phyloP scores from a whole-genome alignment of 2,329 filamentous ascomycete genomes.

The Fusarium verticillioides region DNA sequence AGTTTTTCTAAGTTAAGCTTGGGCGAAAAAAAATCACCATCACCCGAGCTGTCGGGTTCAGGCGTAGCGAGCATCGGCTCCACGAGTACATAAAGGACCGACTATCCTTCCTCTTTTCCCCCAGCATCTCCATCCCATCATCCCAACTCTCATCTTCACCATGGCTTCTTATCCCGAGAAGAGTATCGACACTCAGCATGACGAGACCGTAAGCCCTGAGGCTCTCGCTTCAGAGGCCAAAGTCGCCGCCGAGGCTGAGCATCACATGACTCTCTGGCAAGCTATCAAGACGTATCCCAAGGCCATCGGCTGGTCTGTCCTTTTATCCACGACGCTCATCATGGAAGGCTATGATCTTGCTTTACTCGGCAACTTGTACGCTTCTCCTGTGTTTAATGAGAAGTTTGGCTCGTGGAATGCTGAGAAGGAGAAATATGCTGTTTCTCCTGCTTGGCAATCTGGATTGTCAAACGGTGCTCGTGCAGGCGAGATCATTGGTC shows the following conservation, averaged over 20 bases:
- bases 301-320: conserved; percentile 60
- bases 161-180: conserved; percentile 44
- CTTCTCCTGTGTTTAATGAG: conserved; percentile 56
- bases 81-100: conserved; percentile 21
- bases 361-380: conserved; percentile 61
- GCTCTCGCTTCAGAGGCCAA: conserved; percentile 52
- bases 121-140: not conserved
- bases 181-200: conserved; percentile 38
- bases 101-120: not conserved
- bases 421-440: conserved; percentile 53
- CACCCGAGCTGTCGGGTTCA: not conserved
- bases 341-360: conserved; percentile 65
- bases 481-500: conserved; percentile 65
- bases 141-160: not conserved
- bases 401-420: conserved; percentile 57
- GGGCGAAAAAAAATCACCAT: not conserved
- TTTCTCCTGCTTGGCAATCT: conserved; percentile 68
- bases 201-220: conserved; percentile 40
- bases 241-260: conserved; percentile 54
- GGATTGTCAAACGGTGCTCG: conserved; percentile 64
- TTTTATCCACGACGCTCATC: conserved; percentile 59
- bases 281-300: conserved; percentile 58
- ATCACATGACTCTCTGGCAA: conserved; percentile 53
- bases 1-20: not conserved
- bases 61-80: not conserved